A percentile compares a stretch with the other conserved stretches of the same genome.
Conservation (phyloP, 129 eudicot species). For the Artemisia argyi region DNA sequence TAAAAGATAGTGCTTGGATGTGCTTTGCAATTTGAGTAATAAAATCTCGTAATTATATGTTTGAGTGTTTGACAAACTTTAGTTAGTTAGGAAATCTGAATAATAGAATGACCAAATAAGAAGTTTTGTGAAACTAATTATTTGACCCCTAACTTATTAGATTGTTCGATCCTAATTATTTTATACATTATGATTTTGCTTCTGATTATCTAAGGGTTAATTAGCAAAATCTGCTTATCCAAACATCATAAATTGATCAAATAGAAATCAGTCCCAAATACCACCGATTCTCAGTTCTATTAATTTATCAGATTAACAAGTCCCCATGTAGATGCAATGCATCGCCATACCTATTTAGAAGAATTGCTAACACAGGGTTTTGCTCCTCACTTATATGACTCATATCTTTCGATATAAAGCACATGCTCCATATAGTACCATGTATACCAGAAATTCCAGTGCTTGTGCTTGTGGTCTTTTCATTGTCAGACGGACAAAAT, state of each 20-base stretch:
- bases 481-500: slow-evolving; percentile 63
- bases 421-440: slow-evolving; percentile 99
- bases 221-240: background rate
- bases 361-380: slow-evolving; percentile 78
- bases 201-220: no score
- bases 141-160: background rate
- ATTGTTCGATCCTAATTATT: no score
- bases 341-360: slow-evolving; percentile 71
- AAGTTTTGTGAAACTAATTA: background rate
- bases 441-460: slow-evolving; percentile 42
- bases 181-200: no score
- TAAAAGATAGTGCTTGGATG: slow-evolving; percentile 3
- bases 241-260: background rate
- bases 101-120: background rate
- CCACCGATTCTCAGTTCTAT: background rate
- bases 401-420: slow-evolving; percentile 73
- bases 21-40: background rate
- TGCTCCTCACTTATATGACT: slow-evolving; percentile 51
- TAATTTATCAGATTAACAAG: background rate
- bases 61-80: background rate
- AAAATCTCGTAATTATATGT: background rate
- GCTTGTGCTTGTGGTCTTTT: slow-evolving; percentile 39
- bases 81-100: background rate
- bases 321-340: slow-evolving; percentile 5
- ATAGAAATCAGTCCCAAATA: background rate